A percentile compares a stretch with the other conserved stretches of the same genome.
Evolutionary conservation across 176 grass and related monocot genomes (phyloP).

Genomic region (Aegilops tauschii): DNA sequence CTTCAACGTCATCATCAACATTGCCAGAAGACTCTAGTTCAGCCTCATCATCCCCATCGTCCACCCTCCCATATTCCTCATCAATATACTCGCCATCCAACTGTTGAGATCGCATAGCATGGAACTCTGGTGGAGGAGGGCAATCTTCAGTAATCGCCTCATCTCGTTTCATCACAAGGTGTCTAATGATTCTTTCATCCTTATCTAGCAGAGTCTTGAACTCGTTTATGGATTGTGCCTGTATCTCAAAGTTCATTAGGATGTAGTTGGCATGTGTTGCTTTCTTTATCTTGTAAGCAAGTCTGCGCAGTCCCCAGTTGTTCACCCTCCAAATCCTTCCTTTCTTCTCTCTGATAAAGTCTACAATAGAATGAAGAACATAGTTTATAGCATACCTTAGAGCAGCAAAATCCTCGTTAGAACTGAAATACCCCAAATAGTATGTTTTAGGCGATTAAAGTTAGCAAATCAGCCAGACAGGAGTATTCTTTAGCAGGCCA

Average conservation of each 20-base stretch:
- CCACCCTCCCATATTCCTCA: constrained; percentile 18
- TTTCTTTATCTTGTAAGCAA: constrained; percentile 94
- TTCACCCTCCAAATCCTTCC: constrained; percentile 98
- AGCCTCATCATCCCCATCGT: constrained; percentile 22
- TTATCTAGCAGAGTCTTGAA: constrained; percentile 89
- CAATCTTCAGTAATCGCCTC: constrained; percentile 73
- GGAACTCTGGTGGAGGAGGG: constrained; percentile 69
- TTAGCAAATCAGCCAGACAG: not conserved
- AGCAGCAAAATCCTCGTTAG: not conserved
- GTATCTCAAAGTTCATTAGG: constrained; percentile 94
- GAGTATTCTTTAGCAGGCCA: not conserved
- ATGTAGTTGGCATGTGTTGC: constrained; percentile 81
- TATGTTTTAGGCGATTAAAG: not conserved
- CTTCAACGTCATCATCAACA: constrained; percentile 32
- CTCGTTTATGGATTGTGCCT: constrained; percentile 77
- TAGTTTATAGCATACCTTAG: not conserved
- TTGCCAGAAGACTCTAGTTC: constrained; percentile 26
- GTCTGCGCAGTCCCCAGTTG: constrained; percentile 76
- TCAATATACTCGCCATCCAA: constrained; percentile 51
- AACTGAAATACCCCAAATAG: not conserved
- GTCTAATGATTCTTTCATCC: constrained; percentile 88
- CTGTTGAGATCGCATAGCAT: constrained; percentile 48
- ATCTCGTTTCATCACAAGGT: constrained; percentile 79
- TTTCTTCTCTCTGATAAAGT: constrained; percentile 90
- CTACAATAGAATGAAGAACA: constrained; percentile 29